Evolutionary conservation across 2,329 filamentous ascomycete species (phyloP), one percentile per base, ranked within the genome.

Genomic region (Pseudogymnoascus sp.): DNA sequence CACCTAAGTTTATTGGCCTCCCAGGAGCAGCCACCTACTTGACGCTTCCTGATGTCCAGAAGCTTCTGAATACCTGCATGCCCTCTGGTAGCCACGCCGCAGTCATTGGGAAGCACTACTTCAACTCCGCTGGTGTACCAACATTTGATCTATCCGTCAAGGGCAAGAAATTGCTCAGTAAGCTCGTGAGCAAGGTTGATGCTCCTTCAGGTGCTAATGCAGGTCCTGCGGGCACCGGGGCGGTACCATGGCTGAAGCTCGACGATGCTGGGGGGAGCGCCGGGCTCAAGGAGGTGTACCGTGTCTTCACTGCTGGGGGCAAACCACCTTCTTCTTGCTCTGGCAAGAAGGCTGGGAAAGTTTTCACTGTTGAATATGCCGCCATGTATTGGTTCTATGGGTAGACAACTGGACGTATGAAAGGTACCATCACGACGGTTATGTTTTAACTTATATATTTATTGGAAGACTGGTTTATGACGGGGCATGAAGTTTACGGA

Each of bases 271-370:
- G 60, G 1, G 61, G 57, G 1, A 67, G 63, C 23, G 59, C 64
- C 15, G 67, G 68, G 3, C 26, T 68, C 2, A 15, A 28, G 2
- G 18, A 61, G 23, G 69, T 67, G 7, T 71, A 71, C 41, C 60
- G 69, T 26, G 65, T 71, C n/a, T 65, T 62, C 26, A 71, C 69
- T 3, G 68, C 67, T 4, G 69, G 69, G 21, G 69, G 68, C 7
- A 61, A 55, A 10, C 30, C 60, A 3, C 28, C 62, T 4, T 48
- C 64, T 3, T 57, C 48, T 41, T 70, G 69, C 57, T 33, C 21
- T 18, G 21, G 38, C 12, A 12, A 58, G 19, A 52, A 62, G 0
- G 39, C 33, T 1, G 38, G 57, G 8, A 64, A 59, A 12, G 13
- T 66, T 6, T 56, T 66, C 10, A 63, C 18, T 9, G 60, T 69